phyloP scores from a whole-genome alignment of 768 basidiomycete genomes.

The Pleurotus tuber-regium region DNA sequence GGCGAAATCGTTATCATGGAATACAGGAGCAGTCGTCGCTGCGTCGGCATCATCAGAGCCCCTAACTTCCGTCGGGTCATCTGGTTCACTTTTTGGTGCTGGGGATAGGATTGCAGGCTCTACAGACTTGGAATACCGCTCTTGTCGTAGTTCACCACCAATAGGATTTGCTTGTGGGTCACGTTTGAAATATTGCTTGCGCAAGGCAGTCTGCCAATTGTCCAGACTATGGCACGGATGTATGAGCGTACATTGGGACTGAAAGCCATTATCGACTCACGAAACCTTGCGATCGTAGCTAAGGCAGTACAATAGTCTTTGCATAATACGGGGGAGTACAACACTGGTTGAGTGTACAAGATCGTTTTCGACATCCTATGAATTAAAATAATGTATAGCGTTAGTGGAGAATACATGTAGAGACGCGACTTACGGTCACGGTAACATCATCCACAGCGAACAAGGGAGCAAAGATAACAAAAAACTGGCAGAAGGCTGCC shows the following conservation, averaged over 20 bases:
- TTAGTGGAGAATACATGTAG: constrained; percentile 13
- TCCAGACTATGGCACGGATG: constrained; percentile 45
- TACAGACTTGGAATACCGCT: constrained; percentile 18
- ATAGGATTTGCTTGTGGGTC: constrained; percentile 71
- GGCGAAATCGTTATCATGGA: neutral
- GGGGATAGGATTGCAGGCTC: constrained; percentile 20
- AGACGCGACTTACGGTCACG: constrained; percentile 45
- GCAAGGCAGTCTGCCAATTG: constrained; percentile 77
- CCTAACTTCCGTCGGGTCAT: constrained; percentile 19
- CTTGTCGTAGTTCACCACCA: constrained; percentile 49
- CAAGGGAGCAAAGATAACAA: constrained; percentile 76
- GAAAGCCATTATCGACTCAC: constrained; percentile 46
- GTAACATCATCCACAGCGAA: constrained; percentile 72
- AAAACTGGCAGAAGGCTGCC: constrained; percentile 91
- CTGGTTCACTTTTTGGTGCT: constrained; percentile 22
- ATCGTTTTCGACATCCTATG: constrained; percentile 79
- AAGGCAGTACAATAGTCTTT: constrained; percentile 66
- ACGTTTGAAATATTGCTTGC: constrained; percentile 75
- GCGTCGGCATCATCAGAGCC: neutral
- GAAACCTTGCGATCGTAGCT: constrained; percentile 80
- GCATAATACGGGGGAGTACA: constrained; percentile 72
- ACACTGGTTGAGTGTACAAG: constrained; percentile 55
- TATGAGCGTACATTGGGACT: constrained; percentile 8
- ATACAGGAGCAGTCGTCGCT: neutral
- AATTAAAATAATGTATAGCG: constrained; percentile 11